Conservation (phyloP, 2,329 filamentous ascomycete species). For the Penicillium sp. region DNA sequence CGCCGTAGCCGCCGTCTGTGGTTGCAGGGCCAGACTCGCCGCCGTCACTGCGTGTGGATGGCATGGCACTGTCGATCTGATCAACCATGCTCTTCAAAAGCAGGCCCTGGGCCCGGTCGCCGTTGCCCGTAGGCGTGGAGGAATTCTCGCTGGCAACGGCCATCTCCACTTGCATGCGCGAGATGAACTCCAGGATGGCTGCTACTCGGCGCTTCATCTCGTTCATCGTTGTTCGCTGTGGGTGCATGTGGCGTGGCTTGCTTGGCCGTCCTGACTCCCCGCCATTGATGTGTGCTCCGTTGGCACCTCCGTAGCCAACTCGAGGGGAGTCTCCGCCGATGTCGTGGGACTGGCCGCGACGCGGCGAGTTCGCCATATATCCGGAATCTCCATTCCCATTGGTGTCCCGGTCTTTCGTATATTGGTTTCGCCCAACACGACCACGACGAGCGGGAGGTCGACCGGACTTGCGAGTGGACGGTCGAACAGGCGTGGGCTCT, state of each 20-base stretch:
- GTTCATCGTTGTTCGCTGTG: constrained; percentile 63
- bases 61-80: constrained; percentile 26
- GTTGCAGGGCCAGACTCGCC: constrained; percentile 22
- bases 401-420: constrained; percentile 66
- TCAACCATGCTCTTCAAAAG: constrained; percentile 31
- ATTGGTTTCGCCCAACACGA: constrained; percentile 67
- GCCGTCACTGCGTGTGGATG: constrained; percentile 21
- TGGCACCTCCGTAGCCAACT: constrained; percentile 25
- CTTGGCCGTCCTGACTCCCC: constrained; percentile 51
- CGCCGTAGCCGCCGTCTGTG: constrained; percentile 22
- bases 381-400: constrained; percentile 42
- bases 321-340: constrained; percentile 34
- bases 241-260: constrained; percentile 51
- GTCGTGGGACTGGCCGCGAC: constrained; percentile 35
- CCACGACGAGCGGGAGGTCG: constrained; percentile 58
- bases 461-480: constrained; percentile 52
- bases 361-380: constrained; percentile 32
- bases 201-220: constrained; percentile 80
- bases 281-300: constrained; percentile 48
- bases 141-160: constrained; percentile 50
- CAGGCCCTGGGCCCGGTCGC: constrained; percentile 28
- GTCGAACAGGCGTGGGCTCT: constrained; percentile 31
- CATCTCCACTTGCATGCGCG: constrained; percentile 77
- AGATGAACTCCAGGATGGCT: constrained; percentile 81
- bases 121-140: constrained; percentile 32